Percentiles rank a stretch among this genome's conserved stretches.
Evolutionary conservation across 2,329 filamentous ascomycete species (phyloP).

Genomic region (Penicillium brevicompactum): DNA sequence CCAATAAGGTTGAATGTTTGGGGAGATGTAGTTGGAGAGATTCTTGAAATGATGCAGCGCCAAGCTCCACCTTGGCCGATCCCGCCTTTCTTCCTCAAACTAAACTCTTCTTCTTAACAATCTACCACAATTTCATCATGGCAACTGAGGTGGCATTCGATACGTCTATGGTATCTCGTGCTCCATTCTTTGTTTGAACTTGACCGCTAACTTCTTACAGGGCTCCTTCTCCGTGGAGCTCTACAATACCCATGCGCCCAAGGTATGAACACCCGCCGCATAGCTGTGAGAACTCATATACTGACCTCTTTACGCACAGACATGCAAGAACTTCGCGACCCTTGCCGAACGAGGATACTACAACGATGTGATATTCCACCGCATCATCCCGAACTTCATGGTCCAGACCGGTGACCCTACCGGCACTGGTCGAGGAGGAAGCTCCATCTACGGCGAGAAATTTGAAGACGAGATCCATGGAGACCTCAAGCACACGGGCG

Average conservation of each 20-base stretch:
- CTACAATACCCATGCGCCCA: constrained; percentile 84
- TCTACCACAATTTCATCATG: constrained; percentile 52
- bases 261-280: constrained; percentile 38
- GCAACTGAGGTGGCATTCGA: constrained; percentile 77
- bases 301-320: constrained; percentile 48
- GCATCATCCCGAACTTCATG: constrained; percentile 96
- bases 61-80: constrained; percentile 13
- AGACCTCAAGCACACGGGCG: constrained; percentile 84
- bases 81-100: constrained; percentile 7
- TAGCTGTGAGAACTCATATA: neutral
- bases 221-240: constrained; percentile 85
- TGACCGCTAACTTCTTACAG: constrained; percentile 49
- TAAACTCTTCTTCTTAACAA: neutral
- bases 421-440: constrained; percentile 85
- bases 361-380: constrained; percentile 82
- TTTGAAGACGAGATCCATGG: constrained; percentile 89
- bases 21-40: constrained; percentile 4
- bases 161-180: constrained; percentile 73
- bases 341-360: constrained; percentile 86
- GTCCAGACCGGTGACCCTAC: constrained; percentile 93
- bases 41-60: constrained; percentile 15
- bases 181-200: neutral
- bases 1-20: neutral
- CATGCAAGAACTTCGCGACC: constrained; percentile 83
- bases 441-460: constrained; percentile 87